Evolutionary conservation across 2,329 filamentous ascomycete genomes (phyloP).

Genomic region (Furcasterigmium sp.): DNA sequence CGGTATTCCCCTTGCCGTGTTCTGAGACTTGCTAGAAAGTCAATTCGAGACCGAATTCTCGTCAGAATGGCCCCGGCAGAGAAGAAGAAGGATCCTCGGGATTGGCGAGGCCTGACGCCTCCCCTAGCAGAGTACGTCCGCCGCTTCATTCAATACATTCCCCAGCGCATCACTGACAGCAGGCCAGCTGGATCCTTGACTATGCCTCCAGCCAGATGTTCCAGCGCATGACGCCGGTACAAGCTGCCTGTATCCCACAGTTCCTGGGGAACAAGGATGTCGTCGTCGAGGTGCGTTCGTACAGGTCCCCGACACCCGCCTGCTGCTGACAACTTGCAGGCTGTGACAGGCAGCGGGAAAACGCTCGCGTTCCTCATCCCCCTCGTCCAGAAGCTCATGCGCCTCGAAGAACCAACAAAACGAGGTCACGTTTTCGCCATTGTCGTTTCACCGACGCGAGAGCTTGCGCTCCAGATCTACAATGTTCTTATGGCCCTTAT

Average conservation of each 20-base stretch:
- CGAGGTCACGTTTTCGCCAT: constrained; percentile 88
- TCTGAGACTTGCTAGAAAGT: too few species aligned
- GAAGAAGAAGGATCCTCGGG: constrained; percentile 42
- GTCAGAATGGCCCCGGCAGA: constrained; percentile 26
- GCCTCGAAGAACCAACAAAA: constrained; percentile 75
- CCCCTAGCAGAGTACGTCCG: constrained; percentile 24
- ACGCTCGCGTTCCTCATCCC: constrained; percentile 77
- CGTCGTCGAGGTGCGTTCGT: constrained; percentile 67
- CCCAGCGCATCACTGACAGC: neutral
- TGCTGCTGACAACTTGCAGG: constrained; percentile 34
- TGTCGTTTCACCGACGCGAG: constrained; percentile 87
- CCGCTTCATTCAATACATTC: neutral
- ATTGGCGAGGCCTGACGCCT: constrained; percentile 34
- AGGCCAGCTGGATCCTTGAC: constrained; percentile 79
- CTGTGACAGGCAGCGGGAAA: constrained; percentile 88
- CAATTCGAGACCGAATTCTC: too few species aligned
- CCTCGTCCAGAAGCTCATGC: constrained; percentile 74
- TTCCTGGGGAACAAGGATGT: constrained; percentile 90
- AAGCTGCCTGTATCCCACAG: constrained; percentile 83
- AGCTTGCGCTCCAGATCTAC: constrained; percentile 87
- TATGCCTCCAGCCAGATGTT: constrained; percentile 83
- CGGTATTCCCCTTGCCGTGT: too few species aligned
- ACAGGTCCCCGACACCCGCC: too few species aligned
- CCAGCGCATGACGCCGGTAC: constrained; percentile 85
- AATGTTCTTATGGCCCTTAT: constrained; percentile 72